Percentiles rank a stretch among this genome's conserved stretches.
Conservation (phyloP, 352 stramenopile genomes). For the Elongisporangium undulatum region DNA sequence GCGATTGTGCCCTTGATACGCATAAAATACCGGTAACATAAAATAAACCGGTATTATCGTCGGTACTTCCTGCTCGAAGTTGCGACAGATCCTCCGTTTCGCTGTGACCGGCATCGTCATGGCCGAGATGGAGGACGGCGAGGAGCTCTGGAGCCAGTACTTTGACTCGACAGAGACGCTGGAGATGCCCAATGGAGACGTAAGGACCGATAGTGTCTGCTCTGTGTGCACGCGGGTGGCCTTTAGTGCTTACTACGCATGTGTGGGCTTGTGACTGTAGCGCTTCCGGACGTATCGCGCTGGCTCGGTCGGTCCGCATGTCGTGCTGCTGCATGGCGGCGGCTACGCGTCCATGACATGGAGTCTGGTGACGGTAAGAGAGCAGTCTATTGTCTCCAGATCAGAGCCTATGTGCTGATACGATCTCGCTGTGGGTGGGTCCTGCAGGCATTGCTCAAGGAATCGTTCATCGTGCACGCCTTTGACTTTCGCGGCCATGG, state of each 20-base stretch:
- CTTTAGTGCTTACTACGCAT: background rate
- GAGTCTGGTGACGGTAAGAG: conserved; percentile 64
- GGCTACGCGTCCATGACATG: conserved; percentile 88
- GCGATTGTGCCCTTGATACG: background rate
- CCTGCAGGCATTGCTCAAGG: conserved; percentile 68
- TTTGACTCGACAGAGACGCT: conserved; percentile 75
- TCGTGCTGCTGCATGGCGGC: conserved; percentile 82
- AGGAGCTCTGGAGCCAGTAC: conserved; percentile 60
- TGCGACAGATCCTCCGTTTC: background rate
- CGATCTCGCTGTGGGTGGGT: too few relatives aligned
- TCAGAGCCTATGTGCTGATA: background rate
- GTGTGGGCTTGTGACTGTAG: conserved; percentile 17
- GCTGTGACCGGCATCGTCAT: background rate
- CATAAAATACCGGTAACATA: background rate
- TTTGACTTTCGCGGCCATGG: conserved; percentile 84
- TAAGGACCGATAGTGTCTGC: conserved; percentile 13
- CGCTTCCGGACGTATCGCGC: conserved; percentile 77
- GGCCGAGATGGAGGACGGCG: conserved; percentile 3
- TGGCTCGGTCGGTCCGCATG: conserved; percentile 55
- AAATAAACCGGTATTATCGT: background rate
- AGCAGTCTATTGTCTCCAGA: background rate
- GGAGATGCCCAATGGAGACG: conserved; percentile 53
- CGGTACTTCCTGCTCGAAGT: background rate
- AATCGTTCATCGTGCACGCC: conserved; percentile 71
- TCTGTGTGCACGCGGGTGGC: background rate